These are phyloP conservation scores for Polyplosphaeria fusca DNA, from an alignment of 495 filamentous ascomycete genomes.

Conservation along the genomic window DNA sequence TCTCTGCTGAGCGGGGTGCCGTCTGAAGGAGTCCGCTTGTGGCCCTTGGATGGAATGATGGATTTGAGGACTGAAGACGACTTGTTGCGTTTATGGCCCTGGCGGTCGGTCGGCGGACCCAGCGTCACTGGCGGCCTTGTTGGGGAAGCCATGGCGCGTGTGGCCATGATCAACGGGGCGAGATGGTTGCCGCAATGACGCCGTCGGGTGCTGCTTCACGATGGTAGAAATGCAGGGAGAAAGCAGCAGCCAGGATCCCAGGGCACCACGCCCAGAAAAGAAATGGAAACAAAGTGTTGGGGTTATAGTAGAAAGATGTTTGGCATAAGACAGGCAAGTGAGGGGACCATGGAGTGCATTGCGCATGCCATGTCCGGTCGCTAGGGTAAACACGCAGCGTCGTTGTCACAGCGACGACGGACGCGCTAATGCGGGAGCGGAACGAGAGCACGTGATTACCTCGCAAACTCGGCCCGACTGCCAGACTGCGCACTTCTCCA, in stretches of 20 bases:
- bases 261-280: constrained; percentile 14
- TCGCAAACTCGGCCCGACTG: no score
- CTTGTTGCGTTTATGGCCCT: constrained; percentile 45
- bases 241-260: constrained; percentile 1
- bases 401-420: constrained; percentile 16
- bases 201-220: no score
- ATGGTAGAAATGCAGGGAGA: constrained; percentile 4
- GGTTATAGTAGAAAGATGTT: constrained; percentile 25
- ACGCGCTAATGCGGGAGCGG: constrained; percentile 12
- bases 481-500: no score
- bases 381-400: constrained; percentile 8
- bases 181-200: no score
- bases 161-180: no score
- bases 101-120: constrained; percentile 4
- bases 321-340: constrained; percentile 11
- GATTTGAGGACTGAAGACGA: constrained; percentile 55
- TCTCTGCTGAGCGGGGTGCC: constrained; percentile 34
- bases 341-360: constrained; percentile 6
- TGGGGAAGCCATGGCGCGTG: constrained; percentile 14
- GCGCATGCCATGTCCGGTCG: constrained; percentile 2
- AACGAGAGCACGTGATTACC: no score
- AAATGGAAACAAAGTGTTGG: constrained; percentile 14
- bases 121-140: background rate
- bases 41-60: constrained; percentile 54
- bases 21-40: constrained; percentile 48